Percentiles rank a stretch among this genome's conserved stretches.
These are phyloP conservation scores for Bocquillonia castaneifolia DNA, from an alignment of 441 rosid species.

Conservation along the genomic window DNA sequence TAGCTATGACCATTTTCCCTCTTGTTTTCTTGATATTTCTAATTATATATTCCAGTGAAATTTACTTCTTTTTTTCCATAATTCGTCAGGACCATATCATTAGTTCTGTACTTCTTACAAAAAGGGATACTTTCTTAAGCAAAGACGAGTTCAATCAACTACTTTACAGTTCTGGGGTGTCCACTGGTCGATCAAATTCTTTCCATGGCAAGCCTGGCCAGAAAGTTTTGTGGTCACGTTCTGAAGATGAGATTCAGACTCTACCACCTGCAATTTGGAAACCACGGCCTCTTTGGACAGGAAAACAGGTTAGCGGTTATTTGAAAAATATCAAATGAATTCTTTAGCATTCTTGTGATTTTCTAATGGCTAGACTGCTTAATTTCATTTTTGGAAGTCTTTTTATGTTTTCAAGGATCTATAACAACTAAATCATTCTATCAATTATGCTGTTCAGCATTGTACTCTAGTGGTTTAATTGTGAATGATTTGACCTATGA, in stretches of 20 bases:
- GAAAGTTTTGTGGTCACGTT: conserved; percentile 52
- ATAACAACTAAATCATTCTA: background rate
- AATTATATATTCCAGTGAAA: conserved; percentile 8
- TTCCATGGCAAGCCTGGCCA: conserved; percentile 53
- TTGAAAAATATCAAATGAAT: conserved; percentile 1
- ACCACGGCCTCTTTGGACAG: conserved; percentile 94
- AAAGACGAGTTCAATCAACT: conserved; percentile 71
- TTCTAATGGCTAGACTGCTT: background rate
- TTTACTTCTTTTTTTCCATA: conserved; percentile 14
- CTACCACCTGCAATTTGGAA: conserved; percentile 72
- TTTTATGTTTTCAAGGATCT: background rate
- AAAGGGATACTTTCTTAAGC: conserved; percentile 82
- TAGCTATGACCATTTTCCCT: background rate
- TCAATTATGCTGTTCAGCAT: background rate
- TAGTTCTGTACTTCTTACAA: conserved; percentile 86
- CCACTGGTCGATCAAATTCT: conserved; percentile 40
- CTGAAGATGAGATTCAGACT: conserved; percentile 46
- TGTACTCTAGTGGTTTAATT: too few relatives aligned
- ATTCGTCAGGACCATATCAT: conserved; percentile 82
- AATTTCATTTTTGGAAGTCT: background rate
- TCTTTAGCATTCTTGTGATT: background rate
- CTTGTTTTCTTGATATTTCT: conserved; percentile 20
- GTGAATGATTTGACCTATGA: background rate
- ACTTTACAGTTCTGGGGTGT: conserved; percentile 79
- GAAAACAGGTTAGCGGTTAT: conserved; percentile 73